phyloP scores from a whole-genome alignment of 345 rosid genomes.

The Citrus trifoliata region DNA sequence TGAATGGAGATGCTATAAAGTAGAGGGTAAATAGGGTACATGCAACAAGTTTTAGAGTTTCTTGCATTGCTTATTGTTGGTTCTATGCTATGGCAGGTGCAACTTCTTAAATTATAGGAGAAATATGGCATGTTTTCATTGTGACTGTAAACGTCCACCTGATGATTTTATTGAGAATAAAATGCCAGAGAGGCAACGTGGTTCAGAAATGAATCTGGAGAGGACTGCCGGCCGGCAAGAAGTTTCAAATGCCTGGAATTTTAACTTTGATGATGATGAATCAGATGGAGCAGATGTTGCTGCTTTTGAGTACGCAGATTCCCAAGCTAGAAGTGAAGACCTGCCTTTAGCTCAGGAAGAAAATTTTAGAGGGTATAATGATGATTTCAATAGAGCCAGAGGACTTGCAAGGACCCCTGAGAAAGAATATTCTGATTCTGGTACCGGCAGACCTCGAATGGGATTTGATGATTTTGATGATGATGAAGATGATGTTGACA shows the following conservation, averaged over 20 bases:
- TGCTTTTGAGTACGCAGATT: slow-evolving; percentile 85
- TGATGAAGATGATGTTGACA: slow-evolving; percentile 87
- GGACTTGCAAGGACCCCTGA: slow-evolving; percentile 24
- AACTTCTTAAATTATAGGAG: slow-evolving; percentile 94
- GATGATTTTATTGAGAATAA: slow-evolving; percentile 60
- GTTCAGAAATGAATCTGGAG: slow-evolving; percentile 40
- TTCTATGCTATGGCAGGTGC: slow-evolving; percentile 63
- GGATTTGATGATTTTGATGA: slow-evolving; percentile 95
- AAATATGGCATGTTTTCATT: slow-evolving; percentile 89
- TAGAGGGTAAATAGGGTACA: neutral
- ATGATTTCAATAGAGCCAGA: slow-evolving; percentile 26
- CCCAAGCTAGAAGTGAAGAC: slow-evolving; percentile 34
- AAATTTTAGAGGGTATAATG: slow-evolving; percentile 38
- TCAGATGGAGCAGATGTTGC: slow-evolving; percentile 98
- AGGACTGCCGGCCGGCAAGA: slow-evolving; percentile 44
- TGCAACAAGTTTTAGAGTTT: neutral
- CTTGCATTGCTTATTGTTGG: slow-evolving; percentile 13
- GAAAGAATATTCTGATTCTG: slow-evolving; percentile 43
- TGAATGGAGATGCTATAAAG: neutral
- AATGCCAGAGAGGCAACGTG: slow-evolving; percentile 48
- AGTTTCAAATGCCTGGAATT: slow-evolving; percentile 93
- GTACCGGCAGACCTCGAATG: slow-evolving; percentile 34
- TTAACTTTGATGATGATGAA: slow-evolving; percentile 94
- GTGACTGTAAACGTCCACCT: slow-evolving; percentile 96
- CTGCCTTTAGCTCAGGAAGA: slow-evolving; percentile 25